Base-by-base conservation (phyloP, 1,139 yeast genomes). In the Lodderomyces jiufengensis region DNA sequence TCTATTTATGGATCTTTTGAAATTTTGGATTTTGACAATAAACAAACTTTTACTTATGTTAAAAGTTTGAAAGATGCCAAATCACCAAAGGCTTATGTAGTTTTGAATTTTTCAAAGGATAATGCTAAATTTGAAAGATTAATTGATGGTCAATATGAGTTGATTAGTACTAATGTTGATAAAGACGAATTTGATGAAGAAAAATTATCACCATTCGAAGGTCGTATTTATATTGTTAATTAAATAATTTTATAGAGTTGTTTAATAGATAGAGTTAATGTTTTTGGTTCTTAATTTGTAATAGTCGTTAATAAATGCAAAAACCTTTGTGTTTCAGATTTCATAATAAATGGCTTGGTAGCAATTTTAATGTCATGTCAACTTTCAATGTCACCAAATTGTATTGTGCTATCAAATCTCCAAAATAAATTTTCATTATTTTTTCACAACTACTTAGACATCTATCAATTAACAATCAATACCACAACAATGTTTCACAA, bases 1-100 rank as follows among this genome's bases (percentile, higher is more conserved):
- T 54, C 73, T 36, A 61, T 72, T 30, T 70, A 73, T 46, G 83
- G 83, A n/a, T 49, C 50, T 16, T 70, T 73, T 47, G 59, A 63
- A 37, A 52, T 70, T 24, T 49, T 66, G 46, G 76, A 72, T 45
- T 43, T 37, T 32, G 71, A 66, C 9, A 62, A 70, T 49, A 48
- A 53, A 24, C 48, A 63, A 35, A 49, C 59, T n/a, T 70, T 73
- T 46, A 58, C 66, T 4, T 68, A 57, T 48, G 44, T 60, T 32
- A 74, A 74, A 54, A 50, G 48, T 24, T 35, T 36, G 20, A 32
- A 31, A 11, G 36, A 37, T 16, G 23, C 34, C 14, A 31, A 42
- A 11, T 40, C 48, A 16, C 46, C 54, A 28, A 60, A 57, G 39
- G 61, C 70, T 9, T 64, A 63, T 42, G 66, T 69, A 29, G 73